phyloP scores from a whole-genome alignment of 805 yeast genomes.

The Ogataea nitratoaversa region DNA sequence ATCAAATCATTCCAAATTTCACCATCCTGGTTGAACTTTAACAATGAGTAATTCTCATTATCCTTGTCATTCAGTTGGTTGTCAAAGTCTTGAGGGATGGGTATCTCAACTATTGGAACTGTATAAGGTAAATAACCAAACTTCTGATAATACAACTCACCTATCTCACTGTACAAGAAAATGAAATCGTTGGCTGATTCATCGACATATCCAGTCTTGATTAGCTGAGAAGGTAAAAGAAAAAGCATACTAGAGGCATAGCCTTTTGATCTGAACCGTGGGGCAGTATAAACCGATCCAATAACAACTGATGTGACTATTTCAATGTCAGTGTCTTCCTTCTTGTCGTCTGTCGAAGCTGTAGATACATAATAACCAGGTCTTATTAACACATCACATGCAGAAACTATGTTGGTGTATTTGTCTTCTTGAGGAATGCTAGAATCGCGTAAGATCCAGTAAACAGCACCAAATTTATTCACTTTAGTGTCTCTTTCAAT shows the following conservation, averaged over 20 bases:
- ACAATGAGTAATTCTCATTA: no score
- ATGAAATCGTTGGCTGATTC: conserved; percentile 31
- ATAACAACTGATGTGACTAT: conserved; percentile 31
- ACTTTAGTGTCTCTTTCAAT: conserved; percentile 12
- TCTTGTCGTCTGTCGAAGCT: no score
- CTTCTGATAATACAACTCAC: conserved; percentile 53
- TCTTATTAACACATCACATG: conserved; percentile 28
- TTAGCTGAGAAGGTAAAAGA: conserved; percentile 25
- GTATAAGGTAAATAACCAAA: conserved; percentile 48
- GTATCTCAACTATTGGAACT: conserved; percentile 18
- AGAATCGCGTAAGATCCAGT: conserved; percentile 24
- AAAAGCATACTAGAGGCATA: conserved; percentile 49
- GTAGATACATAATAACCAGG: conserved; percentile 12
- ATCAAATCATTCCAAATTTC: conserved; percentile 3
- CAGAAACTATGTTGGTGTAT: conserved; percentile 19
- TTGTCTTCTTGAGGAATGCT: conserved; percentile 7
- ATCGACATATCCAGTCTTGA: conserved; percentile 7
- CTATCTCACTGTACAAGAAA: conserved; percentile 70
- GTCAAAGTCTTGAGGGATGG: no score
- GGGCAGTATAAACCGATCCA: conserved; percentile 58
- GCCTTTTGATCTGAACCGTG: conserved; percentile 47
- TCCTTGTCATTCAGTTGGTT: no score
- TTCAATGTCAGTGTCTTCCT: conserved; percentile 2
- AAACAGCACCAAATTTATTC: conserved; percentile 19
- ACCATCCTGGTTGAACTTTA: background rate